Percentiles rank a stretch among this genome's conserved stretches.
Conservation (phyloP, 75 land plant genomes). For the Selaginella tamariscina region DNA sequence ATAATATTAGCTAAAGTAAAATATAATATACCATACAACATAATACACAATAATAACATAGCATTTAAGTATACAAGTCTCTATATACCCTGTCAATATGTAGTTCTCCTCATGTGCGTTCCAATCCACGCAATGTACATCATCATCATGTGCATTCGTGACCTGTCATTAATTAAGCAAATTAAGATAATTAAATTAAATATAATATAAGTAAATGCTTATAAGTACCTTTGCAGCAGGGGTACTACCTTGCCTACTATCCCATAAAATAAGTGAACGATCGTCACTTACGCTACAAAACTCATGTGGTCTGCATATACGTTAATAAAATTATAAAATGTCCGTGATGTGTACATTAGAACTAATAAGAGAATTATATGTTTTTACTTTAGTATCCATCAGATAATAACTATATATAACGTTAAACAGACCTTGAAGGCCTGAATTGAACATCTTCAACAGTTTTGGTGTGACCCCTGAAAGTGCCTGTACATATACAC, state of each 20-base stretch:
- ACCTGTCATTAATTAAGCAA: conserved; percentile 35
- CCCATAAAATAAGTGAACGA: conserved; percentile 85
- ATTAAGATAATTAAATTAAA: background rate
- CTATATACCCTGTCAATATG: conserved; percentile 72
- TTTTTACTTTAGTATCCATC: background rate
- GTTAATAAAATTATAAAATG: conserved; percentile 1
- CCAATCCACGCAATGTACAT: conserved; percentile 99
- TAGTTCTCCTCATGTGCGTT: conserved; percentile 71
- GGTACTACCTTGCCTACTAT: conserved; percentile 57
- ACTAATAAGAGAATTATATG: background rate
- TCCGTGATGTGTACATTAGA: background rate
- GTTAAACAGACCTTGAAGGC: conserved; percentile 56
- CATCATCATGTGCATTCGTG: conserved; percentile 89
- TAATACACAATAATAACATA: background rate
- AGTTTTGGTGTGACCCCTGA: conserved; percentile 74
- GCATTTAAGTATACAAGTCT: background rate
- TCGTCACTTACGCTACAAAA: conserved; percentile 99
- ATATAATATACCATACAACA: background rate
- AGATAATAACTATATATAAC: background rate
- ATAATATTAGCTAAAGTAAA: background rate
- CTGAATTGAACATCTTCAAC: conserved; percentile 97
- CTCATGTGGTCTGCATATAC: conserved; percentile 55
- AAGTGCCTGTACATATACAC: too few species aligned
- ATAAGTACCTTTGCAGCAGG: conserved; percentile 4
- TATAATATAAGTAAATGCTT: background rate